A percentile compares a stretch with the other conserved stretches of the same genome.
Conservation (phyloP, 2,329 filamentous ascomycete species). For the Tolypocladium inflatum region DNA sequence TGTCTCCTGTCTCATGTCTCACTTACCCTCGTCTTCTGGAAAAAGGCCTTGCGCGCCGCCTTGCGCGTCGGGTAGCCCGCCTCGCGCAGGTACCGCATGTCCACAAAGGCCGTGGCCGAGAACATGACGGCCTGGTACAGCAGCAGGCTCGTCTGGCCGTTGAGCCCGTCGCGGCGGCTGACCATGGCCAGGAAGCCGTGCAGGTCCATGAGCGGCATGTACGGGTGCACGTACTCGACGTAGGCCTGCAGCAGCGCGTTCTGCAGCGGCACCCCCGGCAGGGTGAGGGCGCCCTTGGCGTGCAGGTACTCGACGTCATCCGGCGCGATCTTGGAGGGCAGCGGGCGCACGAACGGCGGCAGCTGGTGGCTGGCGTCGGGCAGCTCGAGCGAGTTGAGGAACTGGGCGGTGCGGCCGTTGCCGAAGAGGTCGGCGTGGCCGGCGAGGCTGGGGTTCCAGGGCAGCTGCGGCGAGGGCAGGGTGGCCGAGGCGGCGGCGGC, state of each 20-base stretch:
- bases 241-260: slow-evolving; percentile 76
- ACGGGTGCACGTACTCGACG: slow-evolving; percentile 84
- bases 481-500: not conserved
- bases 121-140: slow-evolving; percentile 96
- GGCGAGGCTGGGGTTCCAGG: slow-evolving; percentile 4
- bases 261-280: slow-evolving; percentile 62
- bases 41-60: slow-evolving; percentile 78
- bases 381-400: slow-evolving; percentile 37
- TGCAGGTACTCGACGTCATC: slow-evolving; percentile 80
- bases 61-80: slow-evolving; percentile 73
- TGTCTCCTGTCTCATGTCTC: no score
- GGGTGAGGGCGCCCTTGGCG: slow-evolving; percentile 72
- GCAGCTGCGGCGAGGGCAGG: slow-evolving; percentile 17
- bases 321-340: slow-evolving; percentile 65
- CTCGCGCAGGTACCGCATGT: slow-evolving; percentile 63
- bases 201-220: slow-evolving; percentile 79
- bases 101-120: slow-evolving; percentile 78
- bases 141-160: slow-evolving; percentile 70
- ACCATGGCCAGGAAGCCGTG: slow-evolving; percentile 51
- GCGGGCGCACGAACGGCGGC: slow-evolving; percentile 65
- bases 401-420: slow-evolving; percentile 30
- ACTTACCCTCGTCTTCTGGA: slow-evolving; percentile 75
- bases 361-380: slow-evolving; percentile 38
- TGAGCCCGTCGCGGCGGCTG: slow-evolving; percentile 56
- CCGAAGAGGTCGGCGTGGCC: slow-evolving; percentile 24